Evolutionary conservation across 225 moss, liverwort and hornwort species (phyloP).

Genomic region (Polytrichum formosum): DNA sequence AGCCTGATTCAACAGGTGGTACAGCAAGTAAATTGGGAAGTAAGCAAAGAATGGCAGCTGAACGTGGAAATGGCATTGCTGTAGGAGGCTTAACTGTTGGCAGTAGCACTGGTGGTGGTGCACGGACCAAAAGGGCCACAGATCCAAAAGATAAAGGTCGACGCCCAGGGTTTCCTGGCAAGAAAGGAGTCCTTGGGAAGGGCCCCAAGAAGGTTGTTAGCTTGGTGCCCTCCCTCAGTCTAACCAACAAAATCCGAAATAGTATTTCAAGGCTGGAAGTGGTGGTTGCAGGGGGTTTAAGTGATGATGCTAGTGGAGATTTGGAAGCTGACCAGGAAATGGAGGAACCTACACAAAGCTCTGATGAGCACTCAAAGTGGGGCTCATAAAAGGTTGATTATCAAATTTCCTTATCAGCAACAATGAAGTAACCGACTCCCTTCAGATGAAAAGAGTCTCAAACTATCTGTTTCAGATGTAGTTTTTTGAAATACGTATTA

Average conservation of each 20-base stretch:
- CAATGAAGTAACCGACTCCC: no score
- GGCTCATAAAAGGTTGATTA: neutral
- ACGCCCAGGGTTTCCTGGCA: constrained; percentile 40
- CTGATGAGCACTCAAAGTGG: constrained; percentile 54
- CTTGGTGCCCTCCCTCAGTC: constrained; percentile 25
- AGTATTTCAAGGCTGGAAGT: constrained; percentile 49
- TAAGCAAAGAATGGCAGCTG: constrained; percentile 73
- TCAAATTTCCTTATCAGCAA: no score
- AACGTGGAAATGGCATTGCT: constrained; percentile 40
- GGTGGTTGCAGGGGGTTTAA: constrained; percentile 50
- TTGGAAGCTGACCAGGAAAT: constrained; percentile 39
- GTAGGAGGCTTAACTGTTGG: constrained; percentile 34
- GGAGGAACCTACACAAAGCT: constrained; percentile 39
- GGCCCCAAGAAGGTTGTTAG: constrained; percentile 17
- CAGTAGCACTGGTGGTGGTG: constrained; percentile 16
- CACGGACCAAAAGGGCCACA: constrained; percentile 50
- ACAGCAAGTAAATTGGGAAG: constrained; percentile 43
- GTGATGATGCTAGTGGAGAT: constrained; percentile 53
- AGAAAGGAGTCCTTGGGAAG: constrained; percentile 34
- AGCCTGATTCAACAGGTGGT: constrained; percentile 20
- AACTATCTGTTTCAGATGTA: no score
- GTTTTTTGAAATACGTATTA: no score
- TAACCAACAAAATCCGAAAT: constrained; percentile 35
- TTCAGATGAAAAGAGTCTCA: no score
- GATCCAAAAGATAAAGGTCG: constrained; percentile 48